Base-by-base conservation (phyloP, 192 early-diverging fungal species). In the Allomyces javanicus region DNA sequence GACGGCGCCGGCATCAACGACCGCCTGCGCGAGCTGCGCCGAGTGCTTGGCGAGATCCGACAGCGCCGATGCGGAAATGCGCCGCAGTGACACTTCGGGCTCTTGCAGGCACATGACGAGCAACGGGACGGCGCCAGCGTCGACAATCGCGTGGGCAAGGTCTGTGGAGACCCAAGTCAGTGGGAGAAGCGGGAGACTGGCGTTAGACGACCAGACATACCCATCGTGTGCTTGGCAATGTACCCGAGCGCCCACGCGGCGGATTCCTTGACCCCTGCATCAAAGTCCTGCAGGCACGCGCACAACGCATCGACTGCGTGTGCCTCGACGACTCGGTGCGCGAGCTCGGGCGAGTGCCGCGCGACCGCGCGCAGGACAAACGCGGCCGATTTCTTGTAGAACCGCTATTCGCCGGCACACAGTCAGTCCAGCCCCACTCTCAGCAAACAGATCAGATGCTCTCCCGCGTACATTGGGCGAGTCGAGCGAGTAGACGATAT, bases 171-270 rank as follows among this genome's bases (percentile, higher is more conserved):
- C 33, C 0, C 33, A 9, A 40, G 33, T 40, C 33, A 40, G 33
- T 7, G 26, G 19, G 19, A 1, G 33, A 40, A 9, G 33, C 33
- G n/a, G n/a, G n/a, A n/a, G n/a, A n/a, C n/a, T n/a, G n/a, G n/a
- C n/a, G n/a, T n/a, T n/a, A n/a, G n/a, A n/a, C n/a, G n/a, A n/a
- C n/a, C 2, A 45, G n/a, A 26, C 24, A 44, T 65, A 80, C 80
- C 81, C 23, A 71, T 73, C 65, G 77, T 83, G 63, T 83, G 81
- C 62, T 77, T 66, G 19, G 81, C 79, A 74, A 83, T 79, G 67
- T 83, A 83, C 19, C 81, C 81, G 6, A 83, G 67, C 12, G 81
- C 81, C 81, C 81, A 83, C 0, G 79, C 79, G 6, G 81, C 79
- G 14, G 73, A 69, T 62, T 83, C 81, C 64, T 81, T 83, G 61